phyloP scores from a whole-genome alignment of 768 basidiomycete species.

The Rhodotorula paludigena region DNA sequence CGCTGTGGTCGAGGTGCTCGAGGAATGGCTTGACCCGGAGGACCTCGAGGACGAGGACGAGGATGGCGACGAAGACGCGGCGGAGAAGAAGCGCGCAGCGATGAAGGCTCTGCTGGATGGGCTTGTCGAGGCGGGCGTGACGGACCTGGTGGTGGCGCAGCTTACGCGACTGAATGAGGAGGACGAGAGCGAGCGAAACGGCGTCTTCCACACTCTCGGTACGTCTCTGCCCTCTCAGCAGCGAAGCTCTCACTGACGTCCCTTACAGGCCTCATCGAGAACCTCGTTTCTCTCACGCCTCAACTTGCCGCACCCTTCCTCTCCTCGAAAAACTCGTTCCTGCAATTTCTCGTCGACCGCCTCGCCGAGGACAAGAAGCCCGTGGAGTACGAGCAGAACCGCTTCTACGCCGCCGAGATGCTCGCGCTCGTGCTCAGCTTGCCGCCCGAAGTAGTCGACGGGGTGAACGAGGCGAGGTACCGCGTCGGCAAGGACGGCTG shows the following conservation, averaged over 20 bases:
- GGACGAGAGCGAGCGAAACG: slow-evolving; percentile 86
- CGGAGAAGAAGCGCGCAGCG: slow-evolving; percentile 23
- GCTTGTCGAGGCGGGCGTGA: slow-evolving; percentile 62
- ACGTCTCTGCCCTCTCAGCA: slow-evolving; percentile 16
- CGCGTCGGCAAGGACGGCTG: slow-evolving; percentile 53
- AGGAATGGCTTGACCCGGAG: slow-evolving; percentile 95
- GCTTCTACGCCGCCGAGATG: slow-evolving; percentile 86
- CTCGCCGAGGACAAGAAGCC: slow-evolving; percentile 56
- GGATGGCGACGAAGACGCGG: slow-evolving; percentile 60
- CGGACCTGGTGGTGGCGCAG: slow-evolving; percentile 87
- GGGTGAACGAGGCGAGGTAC: slow-evolving; percentile 55
- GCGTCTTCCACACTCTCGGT: slow-evolving; percentile 90
- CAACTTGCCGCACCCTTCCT: slow-evolving; percentile 65
- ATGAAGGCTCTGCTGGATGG: slow-evolving; percentile 56
- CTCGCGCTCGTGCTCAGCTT: slow-evolving; percentile 70
- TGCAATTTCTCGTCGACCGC: slow-evolving; percentile 74
- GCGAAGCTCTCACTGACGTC: neutral
- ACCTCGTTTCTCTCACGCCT: slow-evolving; percentile 79
- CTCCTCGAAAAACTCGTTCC: slow-evolving; percentile 61
- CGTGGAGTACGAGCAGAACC: slow-evolving; percentile 70
- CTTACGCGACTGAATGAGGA: slow-evolving; percentile 77
- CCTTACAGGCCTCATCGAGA: slow-evolving; percentile 77
- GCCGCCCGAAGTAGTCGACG: slow-evolving; percentile 19
- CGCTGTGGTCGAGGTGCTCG: slow-evolving; percentile 82
- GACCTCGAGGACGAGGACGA: slow-evolving; percentile 64